Evolutionary conservation across 2,329 filamentous ascomycete species (phyloP).

Genomic region (Aspergillus japonicus): DNA sequence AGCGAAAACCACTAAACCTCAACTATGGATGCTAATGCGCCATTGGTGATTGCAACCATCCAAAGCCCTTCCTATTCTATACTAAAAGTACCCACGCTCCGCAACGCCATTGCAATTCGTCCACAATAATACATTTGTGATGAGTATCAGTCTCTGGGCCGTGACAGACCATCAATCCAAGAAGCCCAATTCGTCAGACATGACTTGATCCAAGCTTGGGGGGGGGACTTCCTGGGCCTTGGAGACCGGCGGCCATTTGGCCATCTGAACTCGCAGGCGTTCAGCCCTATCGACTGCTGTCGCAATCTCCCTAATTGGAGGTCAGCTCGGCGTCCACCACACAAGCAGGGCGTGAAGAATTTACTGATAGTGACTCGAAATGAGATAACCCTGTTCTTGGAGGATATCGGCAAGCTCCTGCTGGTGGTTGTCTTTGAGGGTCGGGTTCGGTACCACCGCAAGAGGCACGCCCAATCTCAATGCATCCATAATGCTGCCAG

Average conservation of each 20-base stretch:
- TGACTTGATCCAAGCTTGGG: slow-evolving; percentile 50
- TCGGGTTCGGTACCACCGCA: slow-evolving; percentile 84
- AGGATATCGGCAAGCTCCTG: slow-evolving; percentile 78
- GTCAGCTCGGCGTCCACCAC: slow-evolving; percentile 12
- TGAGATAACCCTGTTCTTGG: slow-evolving; percentile 69
- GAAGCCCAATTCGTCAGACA: slow-evolving; percentile 59
- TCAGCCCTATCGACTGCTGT: slow-evolving; percentile 52
- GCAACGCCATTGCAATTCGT: background rate
- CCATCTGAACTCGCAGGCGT: slow-evolving; percentile 42
- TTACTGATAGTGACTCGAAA: slow-evolving; percentile 68
- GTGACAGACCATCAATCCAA: slow-evolving; percentile 42
- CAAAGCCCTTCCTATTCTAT: background rate
- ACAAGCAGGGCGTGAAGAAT: slow-evolving; percentile 20
- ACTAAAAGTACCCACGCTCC: background rate
- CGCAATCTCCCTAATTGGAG: slow-evolving; percentile 44
- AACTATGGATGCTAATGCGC: no score
- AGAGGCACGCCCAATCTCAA: slow-evolving; percentile 71
- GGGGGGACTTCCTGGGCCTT: slow-evolving; percentile 41
- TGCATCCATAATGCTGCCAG: slow-evolving; percentile 83
- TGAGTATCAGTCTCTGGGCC: background rate
- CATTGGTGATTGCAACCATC: no score
- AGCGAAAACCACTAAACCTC: no score
- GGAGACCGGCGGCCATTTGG: slow-evolving; percentile 51
- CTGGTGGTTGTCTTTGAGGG: slow-evolving; percentile 86
- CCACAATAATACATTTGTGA: background rate